phyloP scores from a whole-genome alignment of 2,329 filamentous ascomycete genomes.

The Phialophora chinensis region DNA sequence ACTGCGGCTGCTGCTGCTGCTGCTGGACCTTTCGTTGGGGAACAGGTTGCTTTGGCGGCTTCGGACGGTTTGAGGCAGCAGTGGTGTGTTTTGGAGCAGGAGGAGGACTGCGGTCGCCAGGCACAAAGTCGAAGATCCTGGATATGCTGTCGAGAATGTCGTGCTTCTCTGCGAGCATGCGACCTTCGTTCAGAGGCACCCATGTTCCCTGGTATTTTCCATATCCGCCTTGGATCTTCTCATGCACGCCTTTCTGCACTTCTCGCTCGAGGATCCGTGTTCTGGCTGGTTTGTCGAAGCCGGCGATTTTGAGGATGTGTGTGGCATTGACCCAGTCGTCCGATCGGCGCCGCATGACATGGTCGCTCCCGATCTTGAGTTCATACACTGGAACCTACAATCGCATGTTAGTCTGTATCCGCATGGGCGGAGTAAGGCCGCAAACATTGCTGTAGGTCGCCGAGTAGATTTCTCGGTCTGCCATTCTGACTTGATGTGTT shows the following conservation, averaged over 20 bases:
- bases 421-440: slow-evolving; percentile 21
- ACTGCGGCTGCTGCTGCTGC: slow-evolving; percentile 4
- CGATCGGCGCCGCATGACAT: slow-evolving; percentile 92
- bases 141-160: slow-evolving; percentile 81
- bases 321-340: slow-evolving; percentile 99
- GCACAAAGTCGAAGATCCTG: slow-evolving; percentile 86
- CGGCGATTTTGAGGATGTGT: slow-evolving; percentile 94
- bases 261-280: slow-evolving; percentile 95
- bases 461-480: slow-evolving; percentile 62
- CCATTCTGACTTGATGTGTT: slow-evolving; percentile 29
- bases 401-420: slow-evolving; percentile 29
- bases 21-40: slow-evolving; percentile 64
- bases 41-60: slow-evolving; percentile 71
- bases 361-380: slow-evolving; percentile 82
- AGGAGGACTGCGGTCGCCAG: slow-evolving; percentile 85
- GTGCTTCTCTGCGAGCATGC: slow-evolving; percentile 83
- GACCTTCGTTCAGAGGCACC: slow-evolving; percentile 85
- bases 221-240: slow-evolving; percentile 98
- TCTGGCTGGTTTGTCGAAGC: slow-evolving; percentile 94
- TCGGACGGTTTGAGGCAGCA: slow-evolving; percentile 74
- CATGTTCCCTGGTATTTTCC: slow-evolving; percentile 99
- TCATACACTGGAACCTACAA: slow-evolving; percentile 90
- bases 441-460: slow-evolving; percentile 69
- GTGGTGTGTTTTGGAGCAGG: slow-evolving; percentile 89
- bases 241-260: slow-evolving; percentile 93